A percentile compares a stretch with the other conserved stretches of the same genome.
These are phyloP conservation scores for Thraustochytrium sp. DNA, from an alignment of 352 stramenopile species.

Conservation along the genomic window DNA sequence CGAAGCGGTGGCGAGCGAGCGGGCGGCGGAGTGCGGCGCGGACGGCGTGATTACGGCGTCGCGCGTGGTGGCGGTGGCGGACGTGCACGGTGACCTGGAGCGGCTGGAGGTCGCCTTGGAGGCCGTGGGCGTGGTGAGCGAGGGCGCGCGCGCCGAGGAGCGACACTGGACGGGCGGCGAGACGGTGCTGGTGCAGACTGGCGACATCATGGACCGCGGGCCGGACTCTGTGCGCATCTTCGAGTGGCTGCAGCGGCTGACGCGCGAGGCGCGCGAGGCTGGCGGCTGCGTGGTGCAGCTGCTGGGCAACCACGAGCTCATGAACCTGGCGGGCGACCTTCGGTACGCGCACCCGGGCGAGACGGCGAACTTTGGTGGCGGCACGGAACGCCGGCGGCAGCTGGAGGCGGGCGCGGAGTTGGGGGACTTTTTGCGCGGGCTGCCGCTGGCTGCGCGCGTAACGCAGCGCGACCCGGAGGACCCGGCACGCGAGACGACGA, in stretches of 20 bases:
- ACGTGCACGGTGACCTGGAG: conserved; percentile 15
- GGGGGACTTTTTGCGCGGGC: background rate
- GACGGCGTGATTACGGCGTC: background rate
- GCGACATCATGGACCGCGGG: conserved; percentile 41
- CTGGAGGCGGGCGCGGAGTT: background rate
- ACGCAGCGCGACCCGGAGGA: background rate
- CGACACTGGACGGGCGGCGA: conserved; percentile 19
- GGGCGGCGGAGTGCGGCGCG: background rate
- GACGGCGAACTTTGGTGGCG: background rate
- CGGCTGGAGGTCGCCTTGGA: background rate
- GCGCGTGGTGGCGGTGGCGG: conserved; percentile 17
- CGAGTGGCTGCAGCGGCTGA: background rate
- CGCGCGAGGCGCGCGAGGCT: background rate
- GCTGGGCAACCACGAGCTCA: conserved; percentile 43
- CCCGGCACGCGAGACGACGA: background rate
- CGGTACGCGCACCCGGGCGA: conserved; percentile 35
- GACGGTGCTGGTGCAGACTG: conserved; percentile 35
- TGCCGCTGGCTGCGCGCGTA: background rate
- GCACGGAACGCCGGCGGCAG: background rate
- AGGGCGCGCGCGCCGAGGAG: background rate
- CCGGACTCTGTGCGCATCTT: conserved; percentile 21
- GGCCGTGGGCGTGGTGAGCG: background rate
- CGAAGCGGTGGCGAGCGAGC: background rate
- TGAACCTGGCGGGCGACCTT: conserved; percentile 43
- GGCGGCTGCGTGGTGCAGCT: conserved; percentile 40